Evolutionary conservation across 1,284 basidiomycete species (phyloP), one percentile per base, ranked within the genome.

Genomic region (Taiwanofungus camphoratus): DNA sequence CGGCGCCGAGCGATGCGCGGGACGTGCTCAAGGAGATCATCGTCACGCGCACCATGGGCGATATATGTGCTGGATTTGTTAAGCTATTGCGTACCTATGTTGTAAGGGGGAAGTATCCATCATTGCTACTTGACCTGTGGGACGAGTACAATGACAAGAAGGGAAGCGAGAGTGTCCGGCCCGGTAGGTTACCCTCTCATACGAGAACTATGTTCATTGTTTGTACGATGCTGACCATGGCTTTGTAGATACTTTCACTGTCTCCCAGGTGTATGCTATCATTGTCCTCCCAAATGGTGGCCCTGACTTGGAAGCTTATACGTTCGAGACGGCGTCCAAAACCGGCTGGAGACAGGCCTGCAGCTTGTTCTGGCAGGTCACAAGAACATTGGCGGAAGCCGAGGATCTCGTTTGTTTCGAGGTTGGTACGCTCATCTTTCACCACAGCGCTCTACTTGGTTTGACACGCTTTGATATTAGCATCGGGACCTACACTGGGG

Each of bases 401-500:
- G 95, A 99, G 61, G 68, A 76, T 18, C 66, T 81, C 41, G 78
- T 83, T 11, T 71, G 76, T 15, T 98, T 99, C 52, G 95, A 99
- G 77, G 93, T 93, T 51, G 52, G 73, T 52, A 23, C 33, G 22
- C 29, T 23, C 42, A n/a, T 20, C 16, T 15, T 16, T 13, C 34
- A 18, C 7, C 38, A 24, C 20, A 29, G 16, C 21, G 16, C 13
- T 38, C 30, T 44, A n/a, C 47, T 32, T 38, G 23, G 18, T 41
- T 31, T 15, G 22, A 41, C 2, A 29, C 15, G 23, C 12, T 9
- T 35, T 11, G 16, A 11, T 22, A 19, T 23, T 59, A 96, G 90
- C 96, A 99, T 65, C 91, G 95, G 15, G 95, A 99, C 63, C 74
- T 99, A 26, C 95, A 99, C 59, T 92, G 92, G 81, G 95, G 95